Conservation (phyloP, 2,329 filamentous ascomycete genomes). For the Rutstroemia sp. region DNA sequence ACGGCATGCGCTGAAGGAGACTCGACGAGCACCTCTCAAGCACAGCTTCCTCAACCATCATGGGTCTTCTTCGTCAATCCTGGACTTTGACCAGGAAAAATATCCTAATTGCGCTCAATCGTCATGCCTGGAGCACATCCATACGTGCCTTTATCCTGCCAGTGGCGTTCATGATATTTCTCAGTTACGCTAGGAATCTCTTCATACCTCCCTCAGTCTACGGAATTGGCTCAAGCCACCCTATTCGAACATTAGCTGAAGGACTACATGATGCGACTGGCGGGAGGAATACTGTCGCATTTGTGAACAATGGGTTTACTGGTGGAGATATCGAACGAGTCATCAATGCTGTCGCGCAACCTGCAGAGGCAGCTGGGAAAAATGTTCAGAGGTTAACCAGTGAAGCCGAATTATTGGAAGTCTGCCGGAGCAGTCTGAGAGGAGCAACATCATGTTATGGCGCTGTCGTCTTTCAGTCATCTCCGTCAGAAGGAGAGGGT, state of each 20-base stretch:
- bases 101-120: conserved; percentile 48
- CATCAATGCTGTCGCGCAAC: conserved; percentile 53
- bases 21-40: background rate
- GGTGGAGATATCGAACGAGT: conserved; percentile 67
- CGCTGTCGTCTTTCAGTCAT: conserved; percentile 68
- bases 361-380: conserved; percentile 49
- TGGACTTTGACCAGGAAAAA: conserved; percentile 57
- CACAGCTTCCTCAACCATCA: conserved; percentile 22
- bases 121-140: conserved; percentile 44
- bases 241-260: conserved; percentile 56
- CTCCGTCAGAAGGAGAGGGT: conserved; percentile 59
- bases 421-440: conserved; percentile 56
- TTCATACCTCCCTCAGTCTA: conserved; percentile 71
- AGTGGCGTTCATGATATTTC: conserved; percentile 49
- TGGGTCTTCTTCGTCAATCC: conserved; percentile 49
- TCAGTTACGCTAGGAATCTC: conserved; percentile 71
- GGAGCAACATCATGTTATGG: conserved; percentile 68
- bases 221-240: conserved; percentile 58
- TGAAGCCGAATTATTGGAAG: conserved; percentile 50
- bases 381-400: conserved; percentile 45
- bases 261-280: conserved; percentile 51
- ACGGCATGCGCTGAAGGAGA: background rate
- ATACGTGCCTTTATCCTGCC: conserved; percentile 54
- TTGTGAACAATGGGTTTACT: conserved; percentile 66
- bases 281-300: conserved; percentile 62